Base-by-base conservation (phyloP, 176 grass and related monocot genomes). In the Musa schizocarpa region DNA sequence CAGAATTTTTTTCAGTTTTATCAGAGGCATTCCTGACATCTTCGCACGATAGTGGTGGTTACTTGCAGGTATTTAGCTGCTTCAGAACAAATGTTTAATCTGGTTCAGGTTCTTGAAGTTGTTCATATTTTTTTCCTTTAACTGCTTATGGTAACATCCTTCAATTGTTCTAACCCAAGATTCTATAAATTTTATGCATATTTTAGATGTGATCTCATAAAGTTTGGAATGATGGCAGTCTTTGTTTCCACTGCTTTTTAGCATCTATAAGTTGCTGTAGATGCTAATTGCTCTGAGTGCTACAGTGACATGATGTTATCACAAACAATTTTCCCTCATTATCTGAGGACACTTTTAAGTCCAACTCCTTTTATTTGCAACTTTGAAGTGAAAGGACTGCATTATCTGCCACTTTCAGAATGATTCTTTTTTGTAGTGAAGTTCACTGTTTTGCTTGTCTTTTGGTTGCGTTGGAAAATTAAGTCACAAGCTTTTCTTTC, bases 21-120 rank as follows among this genome's bases (percentile, higher is more conserved):
- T 87, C 89, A 81, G 86, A 86, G 77, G 83, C 91, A 83, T 98
- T 98, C 50, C 81, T 98, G 77, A 78, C 75, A 54, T 83, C 88
- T 51, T 86, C 88, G 13, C 89, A 85, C 3, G 88, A 93, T 29
- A 58, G 72, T 73, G 80, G 74, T 80, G 95, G 90, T 69, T 83
- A 81, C 81, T 84, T 98, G 77, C 83, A 94, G 90, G 95, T 98
- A 83, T 72, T 16, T 55, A 50, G 17, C 54, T 68, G n/a, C 9
- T 90, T 80, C 43, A 64, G 72, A 71, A 13, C 54, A 19, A 70
- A 70, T 20, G 16, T 70, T 17, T n/a, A 50, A 34, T 70, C 29
- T 34, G 29, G 29, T 34, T 34, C 29, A 34, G 29, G 29, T 34
- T 34, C 29, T 34, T 34, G 29, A 34, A 34, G 29, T 34, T 34